phyloP scores from a whole-genome alignment of 345 rosid species.

The Viola odorata region DNA sequence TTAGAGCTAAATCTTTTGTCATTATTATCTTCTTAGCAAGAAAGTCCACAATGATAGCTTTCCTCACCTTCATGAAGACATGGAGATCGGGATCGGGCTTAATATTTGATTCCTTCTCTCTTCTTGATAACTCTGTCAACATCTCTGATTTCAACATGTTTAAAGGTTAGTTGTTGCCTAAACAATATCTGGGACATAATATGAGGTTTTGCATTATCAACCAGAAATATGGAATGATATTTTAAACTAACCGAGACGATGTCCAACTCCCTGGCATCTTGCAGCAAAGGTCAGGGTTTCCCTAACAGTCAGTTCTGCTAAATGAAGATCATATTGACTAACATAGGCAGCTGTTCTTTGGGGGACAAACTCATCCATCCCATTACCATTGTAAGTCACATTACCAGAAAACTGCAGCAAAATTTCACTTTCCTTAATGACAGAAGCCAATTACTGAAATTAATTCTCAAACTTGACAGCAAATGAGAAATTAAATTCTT shows the following conservation, averaged over 20 bases:
- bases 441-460: too few relatives aligned
- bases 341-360: slow-evolving; percentile 18
- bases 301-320: slow-evolving; percentile 16
- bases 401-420: slow-evolving; percentile 14
- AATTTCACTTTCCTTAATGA: background rate
- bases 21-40: slow-evolving; percentile 45
- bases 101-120: slow-evolving; percentile 65
- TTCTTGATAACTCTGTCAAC: slow-evolving; percentile 56
- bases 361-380: slow-evolving; percentile 15
- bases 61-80: slow-evolving; percentile 61
- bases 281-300: slow-evolving; percentile 17
- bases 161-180: background rate
- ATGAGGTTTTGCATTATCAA: background rate
- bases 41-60: slow-evolving; percentile 25
- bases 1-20: background rate
- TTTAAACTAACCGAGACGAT: slow-evolving; percentile 10
- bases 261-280: slow-evolving; percentile 15
- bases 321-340: slow-evolving; percentile 11
- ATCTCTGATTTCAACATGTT: slow-evolving; percentile 34
- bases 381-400: slow-evolving; percentile 20
- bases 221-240: background rate
- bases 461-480: too few relatives aligned
- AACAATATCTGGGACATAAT: background rate
- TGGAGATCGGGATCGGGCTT: slow-evolving; percentile 71
- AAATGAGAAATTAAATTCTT: too few relatives aligned